Evolutionary conservation across 169 alveolate genomes (phyloP), one percentile per base, ranked within the genome.

Genomic region (Plasmodium yoelii): DNA sequence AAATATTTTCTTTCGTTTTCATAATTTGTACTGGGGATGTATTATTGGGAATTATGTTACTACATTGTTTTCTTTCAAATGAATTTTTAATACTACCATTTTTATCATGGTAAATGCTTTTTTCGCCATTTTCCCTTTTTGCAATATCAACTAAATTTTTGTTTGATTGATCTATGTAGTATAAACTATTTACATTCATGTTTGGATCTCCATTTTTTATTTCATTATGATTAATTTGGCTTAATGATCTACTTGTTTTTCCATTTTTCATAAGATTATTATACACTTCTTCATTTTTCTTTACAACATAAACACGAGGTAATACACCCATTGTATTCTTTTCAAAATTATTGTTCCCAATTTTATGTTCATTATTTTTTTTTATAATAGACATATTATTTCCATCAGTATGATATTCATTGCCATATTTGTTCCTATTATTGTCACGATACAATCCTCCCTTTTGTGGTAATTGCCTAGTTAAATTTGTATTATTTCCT

Each of bases 181-280:
- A 7, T 5, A 59, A 6, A 26, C 12, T 73, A 15, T 73, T 73
- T 73, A 42, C 24, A 26, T 49, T 64, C 72, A 59, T 39, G 42
- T 59, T 61, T 22, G 10, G 22, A 34, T 13, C 63, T 15, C 44
- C 26, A 74, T 34, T 61, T 74, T 61, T 65, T 0, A 15, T 74
- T 60, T 74, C 64, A 60, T 46, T 61, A 18, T 22, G 1, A 60
- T 60, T 60, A 56, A 49, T 46, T 12, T 73, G 71, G 18, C 68
- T 74, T 39, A 74, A 0, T 13, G 88, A 74, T 55, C 73, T 61
- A 13, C 73, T 74, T 5, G 46, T 24, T 55, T 74, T 74, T 34
- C 5, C 55, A n/a, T 61, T 63, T 18, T 28, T 51, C 3, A 22
- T 22, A 46, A 46, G 15, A 10, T 61, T 60, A 46, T 60, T 18